A percentile compares a stretch with the other conserved stretches of the same genome.
Conservation (phyloP, 2,329 filamentous ascomycete genomes). For the Sclerotinia nivalis region DNA sequence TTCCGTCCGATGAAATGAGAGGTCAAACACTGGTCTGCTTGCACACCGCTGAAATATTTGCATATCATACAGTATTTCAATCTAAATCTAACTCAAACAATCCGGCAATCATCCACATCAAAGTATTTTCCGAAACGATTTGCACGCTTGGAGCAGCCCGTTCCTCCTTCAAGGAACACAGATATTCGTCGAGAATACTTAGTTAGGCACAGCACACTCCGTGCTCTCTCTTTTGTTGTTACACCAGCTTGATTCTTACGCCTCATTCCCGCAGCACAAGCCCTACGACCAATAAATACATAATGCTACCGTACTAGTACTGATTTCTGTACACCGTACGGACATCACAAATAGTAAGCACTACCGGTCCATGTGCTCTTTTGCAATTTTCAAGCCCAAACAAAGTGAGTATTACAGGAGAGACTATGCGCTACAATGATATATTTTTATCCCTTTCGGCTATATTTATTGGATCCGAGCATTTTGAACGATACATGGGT, state of each 20-base stretch:
- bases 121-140: constrained; percentile 1
- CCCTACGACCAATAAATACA: background rate
- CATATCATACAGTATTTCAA: background rate
- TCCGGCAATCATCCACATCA: background rate
- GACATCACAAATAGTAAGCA: constrained; percentile 14
- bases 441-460: constrained; percentile 6
- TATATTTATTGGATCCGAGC: constrained; percentile 1
- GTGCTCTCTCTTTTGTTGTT: background rate
- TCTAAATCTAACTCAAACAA: constrained; percentile 3
- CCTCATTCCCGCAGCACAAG: constrained; percentile 23
- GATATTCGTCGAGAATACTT: background rate
- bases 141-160: background rate
- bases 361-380: constrained; percentile 13
- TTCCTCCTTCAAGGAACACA: background rate
- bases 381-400: background rate
- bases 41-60: constrained; percentile 15
- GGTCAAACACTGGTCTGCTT: background rate
- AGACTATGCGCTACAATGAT: background rate
- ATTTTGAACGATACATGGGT: background rate
- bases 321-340: constrained; percentile 2
- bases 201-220: background rate
- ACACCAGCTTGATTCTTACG: background rate
- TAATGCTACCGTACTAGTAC: background rate
- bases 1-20: constrained; percentile 8
- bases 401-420: background rate